Evolutionary conservation across 306 rosid species (phyloP).

Genomic region (Boehmeria nivea): DNA sequence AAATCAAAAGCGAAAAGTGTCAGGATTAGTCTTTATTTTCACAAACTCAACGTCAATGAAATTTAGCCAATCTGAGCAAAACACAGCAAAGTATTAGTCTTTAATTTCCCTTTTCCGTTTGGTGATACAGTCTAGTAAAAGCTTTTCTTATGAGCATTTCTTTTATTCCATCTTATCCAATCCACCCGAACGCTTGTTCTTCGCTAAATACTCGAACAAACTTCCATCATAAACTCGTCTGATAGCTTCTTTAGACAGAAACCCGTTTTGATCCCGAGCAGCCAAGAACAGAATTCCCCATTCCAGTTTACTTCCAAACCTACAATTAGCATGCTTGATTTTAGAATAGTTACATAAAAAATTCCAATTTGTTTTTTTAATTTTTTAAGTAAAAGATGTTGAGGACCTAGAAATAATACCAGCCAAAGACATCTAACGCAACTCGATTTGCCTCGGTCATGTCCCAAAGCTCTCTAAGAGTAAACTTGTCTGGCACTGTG

Average conservation of each 20-base stretch:
- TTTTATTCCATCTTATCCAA: slow-evolving; percentile 33
- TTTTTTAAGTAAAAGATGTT: background rate
- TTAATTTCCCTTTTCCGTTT: no score
- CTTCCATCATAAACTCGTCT: slow-evolving; percentile 82
- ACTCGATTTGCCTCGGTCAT: slow-evolving; percentile 69
- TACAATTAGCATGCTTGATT: slow-evolving; percentile 15
- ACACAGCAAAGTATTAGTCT: no score
- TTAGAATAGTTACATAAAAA: background rate
- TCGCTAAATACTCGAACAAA: slow-evolving; percentile 71
- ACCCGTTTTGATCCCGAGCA: slow-evolving; percentile 67
- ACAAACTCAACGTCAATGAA: no score
- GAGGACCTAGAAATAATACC: slow-evolving; percentile 28
- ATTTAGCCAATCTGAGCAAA: no score
- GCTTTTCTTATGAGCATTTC: background rate
- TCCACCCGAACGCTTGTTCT: slow-evolving; percentile 21
- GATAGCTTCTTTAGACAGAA: slow-evolving; percentile 68
- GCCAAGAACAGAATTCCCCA: slow-evolving; percentile 54
- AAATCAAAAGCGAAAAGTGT: no score
- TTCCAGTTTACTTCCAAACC: slow-evolving; percentile 57
- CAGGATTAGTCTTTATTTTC: no score
- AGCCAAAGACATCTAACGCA: slow-evolving; percentile 59
- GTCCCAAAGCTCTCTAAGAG: slow-evolving; percentile 61
- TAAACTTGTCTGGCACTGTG: slow-evolving; percentile 55
- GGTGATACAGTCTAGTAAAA: no score
- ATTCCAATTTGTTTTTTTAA: background rate